phyloP scores from a whole-genome alignment of 2,329 filamentous ascomycete genomes.

The Calonectria pteridis region DNA sequence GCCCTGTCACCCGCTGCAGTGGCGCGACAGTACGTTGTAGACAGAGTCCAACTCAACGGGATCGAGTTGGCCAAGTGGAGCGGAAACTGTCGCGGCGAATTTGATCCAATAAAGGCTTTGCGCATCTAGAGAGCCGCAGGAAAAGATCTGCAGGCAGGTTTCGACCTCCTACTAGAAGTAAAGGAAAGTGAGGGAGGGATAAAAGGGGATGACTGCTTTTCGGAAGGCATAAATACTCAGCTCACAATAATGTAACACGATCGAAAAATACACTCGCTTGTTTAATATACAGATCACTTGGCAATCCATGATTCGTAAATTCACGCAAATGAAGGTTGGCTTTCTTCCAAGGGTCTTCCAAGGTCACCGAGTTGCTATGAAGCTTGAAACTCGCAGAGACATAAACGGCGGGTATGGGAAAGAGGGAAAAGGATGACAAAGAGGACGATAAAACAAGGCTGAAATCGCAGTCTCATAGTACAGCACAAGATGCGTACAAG shows the following conservation, averaged over 20 bases:
- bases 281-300: not conserved
- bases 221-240: not conserved
- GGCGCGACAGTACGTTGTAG: not conserved
- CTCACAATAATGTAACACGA: not conserved
- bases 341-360: no score
- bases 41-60: not conserved
- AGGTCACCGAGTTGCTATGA: no score
- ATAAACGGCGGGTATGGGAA: not conserved
- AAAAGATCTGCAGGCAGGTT: no score
- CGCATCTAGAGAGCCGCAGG: not conserved
- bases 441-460: no score
- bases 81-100: not conserved
- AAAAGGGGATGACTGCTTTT: not conserved
- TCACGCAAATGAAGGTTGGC: not conserved
- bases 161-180: no score
- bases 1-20: not conserved
- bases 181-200: not conserved
- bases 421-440: no score
- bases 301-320: not conserved
- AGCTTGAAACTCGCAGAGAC: no score
- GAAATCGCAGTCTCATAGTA: not conserved
- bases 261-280: not conserved
- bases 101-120: not conserved
- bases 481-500: not conserved
- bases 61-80: no score